phyloP scores from a whole-genome alignment of 257 asterid species.

The Solanum acaule region DNA sequence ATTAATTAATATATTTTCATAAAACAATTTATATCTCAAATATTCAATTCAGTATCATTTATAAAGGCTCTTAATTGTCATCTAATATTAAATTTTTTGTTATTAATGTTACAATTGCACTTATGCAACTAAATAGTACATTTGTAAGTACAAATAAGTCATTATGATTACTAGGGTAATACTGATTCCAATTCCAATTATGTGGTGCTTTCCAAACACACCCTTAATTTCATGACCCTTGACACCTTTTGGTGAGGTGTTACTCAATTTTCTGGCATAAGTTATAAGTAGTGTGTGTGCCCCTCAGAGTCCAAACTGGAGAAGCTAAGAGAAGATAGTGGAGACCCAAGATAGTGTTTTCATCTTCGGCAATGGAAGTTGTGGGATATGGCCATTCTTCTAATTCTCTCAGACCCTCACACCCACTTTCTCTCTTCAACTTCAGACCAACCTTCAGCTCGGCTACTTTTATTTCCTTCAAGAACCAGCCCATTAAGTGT shows the following conservation, averaged over 20 bases:
- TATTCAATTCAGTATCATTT: too few species aligned
- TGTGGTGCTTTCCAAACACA: too few species aligned
- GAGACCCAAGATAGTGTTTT: background rate
- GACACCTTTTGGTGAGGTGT: too few species aligned
- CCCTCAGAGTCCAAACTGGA: background rate
- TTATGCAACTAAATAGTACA: too few species aligned
- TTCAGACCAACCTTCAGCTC: background rate
- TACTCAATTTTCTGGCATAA: background rate
- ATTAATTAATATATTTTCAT: background rate
- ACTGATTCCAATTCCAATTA: too few species aligned
- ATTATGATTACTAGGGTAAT: too few species aligned
- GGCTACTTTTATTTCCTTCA: background rate
- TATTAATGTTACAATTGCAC: too few species aligned
- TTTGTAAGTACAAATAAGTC: too few species aligned
- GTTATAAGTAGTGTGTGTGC: background rate
- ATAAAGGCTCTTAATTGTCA: background rate
- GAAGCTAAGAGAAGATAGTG: background rate
- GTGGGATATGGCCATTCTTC: conserved; percentile 11
- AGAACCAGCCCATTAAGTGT: background rate
- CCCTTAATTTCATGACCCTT: too few species aligned
- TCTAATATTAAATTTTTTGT: too few species aligned
- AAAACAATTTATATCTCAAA: background rate
- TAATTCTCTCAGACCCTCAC: conserved; percentile 3
- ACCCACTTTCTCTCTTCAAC: conserved; percentile 22
- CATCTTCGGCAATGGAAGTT: conserved; percentile 23